These are phyloP conservation scores for Elsinoe australis DNA, from an alignment of 2,329 filamentous ascomycete genomes.

Conservation along the genomic window DNA sequence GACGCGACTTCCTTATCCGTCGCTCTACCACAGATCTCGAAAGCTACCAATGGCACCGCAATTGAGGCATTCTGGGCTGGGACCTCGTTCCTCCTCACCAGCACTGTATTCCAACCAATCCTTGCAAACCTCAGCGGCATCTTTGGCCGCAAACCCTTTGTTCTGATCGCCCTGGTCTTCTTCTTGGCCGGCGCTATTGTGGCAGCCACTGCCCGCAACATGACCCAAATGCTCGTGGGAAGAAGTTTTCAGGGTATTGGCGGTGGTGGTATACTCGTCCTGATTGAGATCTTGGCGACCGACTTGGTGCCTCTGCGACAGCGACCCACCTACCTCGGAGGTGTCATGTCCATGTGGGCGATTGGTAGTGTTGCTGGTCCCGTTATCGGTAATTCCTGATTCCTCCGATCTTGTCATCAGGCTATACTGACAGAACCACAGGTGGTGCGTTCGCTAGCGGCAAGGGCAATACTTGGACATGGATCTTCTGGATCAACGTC, in stretches of 20 bases:
- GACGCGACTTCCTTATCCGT: constrained; percentile 60
- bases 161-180: constrained; percentile 37
- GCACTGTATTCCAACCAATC: constrained; percentile 36
- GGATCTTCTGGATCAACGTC: constrained; percentile 39
- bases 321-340: constrained; percentile 38
- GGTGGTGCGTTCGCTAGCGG: constrained; percentile 25
- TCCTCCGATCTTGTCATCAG: too few relatives aligned
- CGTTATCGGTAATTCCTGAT: constrained; percentile 39
- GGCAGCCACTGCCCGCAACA: constrained; percentile 35
- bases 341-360: constrained; percentile 35
- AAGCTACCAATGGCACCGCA: constrained; percentile 14
- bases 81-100: constrained; percentile 35
- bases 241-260: constrained; percentile 49
- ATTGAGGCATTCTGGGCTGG: constrained; percentile 39
- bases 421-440: too few relatives aligned
- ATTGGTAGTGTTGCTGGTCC: constrained; percentile 37
- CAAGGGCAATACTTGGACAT: constrained; percentile 37
- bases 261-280: constrained; percentile 39
- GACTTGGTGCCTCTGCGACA: constrained; percentile 46
- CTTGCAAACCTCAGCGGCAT: constrained; percentile 27
- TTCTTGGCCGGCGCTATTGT: constrained; percentile 50
- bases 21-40: constrained; percentile 36
- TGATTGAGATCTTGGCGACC: constrained; percentile 44
- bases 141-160: constrained; percentile 25
- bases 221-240: constrained; percentile 45